Percentiles rank a stretch among this genome's conserved stretches.
Evolutionary conservation across 2,329 filamentous ascomycete genomes (phyloP).

Genomic region (Colletotrichum neosansevieriae): DNA sequence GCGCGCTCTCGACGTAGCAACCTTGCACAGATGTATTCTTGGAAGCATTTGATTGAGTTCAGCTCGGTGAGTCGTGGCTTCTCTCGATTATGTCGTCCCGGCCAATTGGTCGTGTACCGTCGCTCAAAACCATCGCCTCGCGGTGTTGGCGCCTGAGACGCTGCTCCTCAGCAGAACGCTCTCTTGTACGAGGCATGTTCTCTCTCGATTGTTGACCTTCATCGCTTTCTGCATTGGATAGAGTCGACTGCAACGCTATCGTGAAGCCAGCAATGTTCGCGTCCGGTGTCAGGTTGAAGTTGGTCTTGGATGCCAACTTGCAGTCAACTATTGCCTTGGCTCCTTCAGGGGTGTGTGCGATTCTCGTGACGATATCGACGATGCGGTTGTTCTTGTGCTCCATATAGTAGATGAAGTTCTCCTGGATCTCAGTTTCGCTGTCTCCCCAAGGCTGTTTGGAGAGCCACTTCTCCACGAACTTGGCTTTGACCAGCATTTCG

Average conservation of each 20-base stretch:
- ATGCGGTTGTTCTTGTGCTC: conserved; percentile 63
- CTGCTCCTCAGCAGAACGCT: conserved; percentile 75
- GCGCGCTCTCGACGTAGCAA: background rate
- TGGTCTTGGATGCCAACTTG: conserved; percentile 57
- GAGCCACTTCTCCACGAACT: conserved; percentile 81
- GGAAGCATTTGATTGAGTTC: background rate
- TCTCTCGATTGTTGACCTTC: conserved; percentile 45
- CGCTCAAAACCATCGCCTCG: conserved; percentile 92
- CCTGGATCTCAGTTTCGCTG: conserved; percentile 62
- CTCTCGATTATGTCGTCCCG: conserved; percentile 84
- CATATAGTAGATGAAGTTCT: conserved; percentile 66
- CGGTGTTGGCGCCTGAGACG: conserved; percentile 80
- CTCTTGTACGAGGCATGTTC: conserved; percentile 54
- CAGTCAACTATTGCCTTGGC: conserved; percentile 63
- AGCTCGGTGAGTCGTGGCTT: conserved; percentile 58
- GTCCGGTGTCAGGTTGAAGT: conserved; percentile 27
- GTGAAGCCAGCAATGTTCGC: conserved; percentile 45
- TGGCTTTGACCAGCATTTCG: conserved; percentile 69
- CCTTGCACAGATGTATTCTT: background rate
- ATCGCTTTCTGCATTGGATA: conserved; percentile 46
- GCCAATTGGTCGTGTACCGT: conserved; percentile 80
- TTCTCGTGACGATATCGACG: conserved; percentile 63
- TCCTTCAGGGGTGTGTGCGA: conserved; percentile 64
- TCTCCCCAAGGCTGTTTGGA: conserved; percentile 77
- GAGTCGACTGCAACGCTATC: conserved; percentile 51